Evolutionary conservation across 2,329 filamentous ascomycete species (phyloP), one percentile per base, ranked within the genome.

Genomic region (Escovopsis sp.): DNA sequence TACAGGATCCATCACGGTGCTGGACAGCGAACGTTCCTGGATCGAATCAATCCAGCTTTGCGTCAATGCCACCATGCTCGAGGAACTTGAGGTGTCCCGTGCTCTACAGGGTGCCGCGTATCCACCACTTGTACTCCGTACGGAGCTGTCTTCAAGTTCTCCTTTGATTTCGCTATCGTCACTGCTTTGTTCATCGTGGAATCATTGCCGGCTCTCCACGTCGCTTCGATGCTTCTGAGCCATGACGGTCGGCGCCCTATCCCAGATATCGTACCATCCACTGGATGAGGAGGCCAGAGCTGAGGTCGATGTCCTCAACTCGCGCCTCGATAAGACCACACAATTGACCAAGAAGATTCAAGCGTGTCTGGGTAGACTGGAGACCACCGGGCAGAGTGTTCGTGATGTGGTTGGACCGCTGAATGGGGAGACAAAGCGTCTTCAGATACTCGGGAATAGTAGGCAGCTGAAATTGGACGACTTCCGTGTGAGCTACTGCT

Each of bases 301-400:
- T 37, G 78, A 82, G 58, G 78, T 83, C 42, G 78, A 83, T 50
- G 78, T 82, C 27, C 66, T 83, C 38, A 81, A 79, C 51, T 81
- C 77, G 41, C 70, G 78, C 33, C 76, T 96, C 47, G 86, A 93
- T 53, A 96, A 94, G 72, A 93, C 93, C 51, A 82, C 87, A 45
- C 78, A 86, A 56, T 73, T 96, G 58, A 94, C 87, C 29, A 94
- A 91, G 67, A 94, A 94, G 68, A 95, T 98, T 43, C 84, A 94
- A 61, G 81, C 84, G 25, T 94, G 85, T 40, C 72, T 95, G 50
- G 75, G 78, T 32, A 76, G 88, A 43, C 70, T 98, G 30, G 87
- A 96, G 53, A 77, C 81, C 32, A 93, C 85, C 41, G 91, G 89
- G 14, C 86, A 87, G 63, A 88, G 83, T 45, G 87, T 96, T 15